Percentiles rank a stretch among this genome's conserved stretches.
Conservation (phyloP, 2,329 filamentous ascomycete species). For the Teratosphaeria destructans region DNA sequence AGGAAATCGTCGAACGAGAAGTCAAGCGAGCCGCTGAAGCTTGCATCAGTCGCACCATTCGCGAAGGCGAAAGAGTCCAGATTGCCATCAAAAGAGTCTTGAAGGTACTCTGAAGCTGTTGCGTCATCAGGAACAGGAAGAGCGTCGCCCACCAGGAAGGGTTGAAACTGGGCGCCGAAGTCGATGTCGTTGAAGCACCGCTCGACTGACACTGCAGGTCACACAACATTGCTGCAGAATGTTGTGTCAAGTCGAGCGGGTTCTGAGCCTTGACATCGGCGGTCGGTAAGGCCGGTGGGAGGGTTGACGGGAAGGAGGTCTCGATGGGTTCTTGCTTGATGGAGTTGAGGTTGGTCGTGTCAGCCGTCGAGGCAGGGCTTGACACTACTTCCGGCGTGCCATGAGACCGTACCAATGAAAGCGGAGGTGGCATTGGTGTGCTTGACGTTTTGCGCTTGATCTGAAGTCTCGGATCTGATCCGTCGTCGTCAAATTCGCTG, state of each 20-base stretch:
- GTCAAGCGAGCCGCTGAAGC: slow-evolving; percentile 22
- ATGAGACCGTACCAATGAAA: slow-evolving; percentile 17
- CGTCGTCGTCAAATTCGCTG: slow-evolving; percentile 1
- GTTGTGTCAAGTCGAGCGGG: slow-evolving; percentile 91
- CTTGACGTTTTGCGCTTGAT: slow-evolving; percentile 1
- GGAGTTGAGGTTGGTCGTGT: slow-evolving; percentile 10
- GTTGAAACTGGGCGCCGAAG: slow-evolving; percentile 6
- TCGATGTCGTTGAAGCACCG: slow-evolving; percentile 10
- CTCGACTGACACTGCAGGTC: slow-evolving; percentile 99
- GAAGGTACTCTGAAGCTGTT: slow-evolving; percentile 24
- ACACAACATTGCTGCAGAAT: slow-evolving; percentile 99
- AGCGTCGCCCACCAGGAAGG: slow-evolving; percentile 17
- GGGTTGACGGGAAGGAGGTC: slow-evolving; percentile 10
- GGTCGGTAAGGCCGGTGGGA: slow-evolving; percentile 18
- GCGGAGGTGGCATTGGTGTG: slow-evolving; percentile 18
- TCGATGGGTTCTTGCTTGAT: slow-evolving; percentile 24
- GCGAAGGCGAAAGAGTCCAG: slow-evolving; percentile 27
- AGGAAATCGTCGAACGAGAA: slow-evolving; percentile 28
- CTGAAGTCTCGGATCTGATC: slow-evolving; percentile 5
- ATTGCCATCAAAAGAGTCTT: slow-evolving; percentile 22
- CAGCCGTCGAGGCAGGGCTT: slow-evolving; percentile 18
- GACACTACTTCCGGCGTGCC: slow-evolving; percentile 15
- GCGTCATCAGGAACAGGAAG: slow-evolving; percentile 22
- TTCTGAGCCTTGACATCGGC: slow-evolving; percentile 30
- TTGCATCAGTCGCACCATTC: slow-evolving; percentile 25